Evolutionary conservation across 805 yeast genomes (phyloP).

Genomic region (Kockiozyma suomiensis): DNA sequence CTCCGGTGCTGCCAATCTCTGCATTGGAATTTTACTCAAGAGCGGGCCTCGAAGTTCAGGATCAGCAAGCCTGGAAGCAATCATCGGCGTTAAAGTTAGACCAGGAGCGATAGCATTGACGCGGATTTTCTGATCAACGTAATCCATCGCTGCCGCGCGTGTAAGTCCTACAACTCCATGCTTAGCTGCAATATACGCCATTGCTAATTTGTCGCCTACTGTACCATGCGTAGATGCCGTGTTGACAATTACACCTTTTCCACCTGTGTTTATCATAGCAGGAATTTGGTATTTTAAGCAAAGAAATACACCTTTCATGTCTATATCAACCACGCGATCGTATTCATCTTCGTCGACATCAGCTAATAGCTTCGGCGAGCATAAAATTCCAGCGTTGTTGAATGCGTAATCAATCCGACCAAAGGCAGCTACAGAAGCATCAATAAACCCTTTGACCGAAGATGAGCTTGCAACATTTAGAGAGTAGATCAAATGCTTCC

Average conservation of each 20-base stretch:
- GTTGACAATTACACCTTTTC: constrained; percentile 41
- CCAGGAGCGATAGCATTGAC: constrained; percentile 64
- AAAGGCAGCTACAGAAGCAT: constrained; percentile 60
- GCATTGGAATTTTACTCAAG: constrained; percentile 49
- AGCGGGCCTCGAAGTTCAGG: constrained; percentile 40
- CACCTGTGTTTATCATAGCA: constrained; percentile 39
- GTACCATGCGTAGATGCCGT: constrained; percentile 45
- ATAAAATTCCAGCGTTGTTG: constrained; percentile 82
- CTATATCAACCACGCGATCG: constrained; percentile 43
- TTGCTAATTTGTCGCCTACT: constrained; percentile 44
- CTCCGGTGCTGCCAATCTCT: constrained; percentile 64
- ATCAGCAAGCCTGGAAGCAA: constrained; percentile 50
- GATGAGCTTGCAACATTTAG: constrained; percentile 32
- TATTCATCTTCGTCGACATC: constrained; percentile 43
- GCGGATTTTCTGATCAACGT: constrained; percentile 58
- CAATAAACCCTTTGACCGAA: constrained; percentile 39
- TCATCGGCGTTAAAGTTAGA: constrained; percentile 60
- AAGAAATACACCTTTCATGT: constrained; percentile 44
- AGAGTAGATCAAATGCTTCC: constrained; percentile 36
- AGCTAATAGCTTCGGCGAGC: constrained; percentile 41
- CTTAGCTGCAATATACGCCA: constrained; percentile 45
- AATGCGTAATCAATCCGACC: constrained; percentile 81
- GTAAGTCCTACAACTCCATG: constrained; percentile 46
- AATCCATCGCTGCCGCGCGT: constrained; percentile 56
- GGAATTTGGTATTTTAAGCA: constrained; percentile 44